Conservation (phyloP, 768 basidiomycete genomes). For the Rhodotorula diobovata region DNA sequence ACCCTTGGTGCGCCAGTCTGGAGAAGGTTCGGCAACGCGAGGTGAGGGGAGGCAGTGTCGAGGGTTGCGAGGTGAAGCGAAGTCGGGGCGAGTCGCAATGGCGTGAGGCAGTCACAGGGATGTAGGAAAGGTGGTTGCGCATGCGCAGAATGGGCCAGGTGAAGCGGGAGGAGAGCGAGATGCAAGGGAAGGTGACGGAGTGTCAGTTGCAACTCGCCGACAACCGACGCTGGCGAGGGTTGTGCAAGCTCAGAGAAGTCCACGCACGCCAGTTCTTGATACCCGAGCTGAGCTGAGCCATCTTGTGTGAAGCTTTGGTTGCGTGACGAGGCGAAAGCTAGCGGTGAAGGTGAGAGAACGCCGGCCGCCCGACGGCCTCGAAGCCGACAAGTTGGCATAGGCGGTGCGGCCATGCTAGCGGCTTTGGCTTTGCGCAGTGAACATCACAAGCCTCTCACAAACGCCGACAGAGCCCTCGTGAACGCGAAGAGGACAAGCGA, state of each 20-base stretch:
- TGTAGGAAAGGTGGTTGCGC: too few species aligned
- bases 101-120: too few species aligned
- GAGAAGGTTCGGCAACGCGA: background rate
- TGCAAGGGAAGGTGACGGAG: background rate
- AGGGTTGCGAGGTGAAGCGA: background rate
- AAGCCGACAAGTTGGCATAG: background rate
- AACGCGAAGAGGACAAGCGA: too few species aligned
- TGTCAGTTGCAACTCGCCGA: background rate
- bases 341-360: background rate
- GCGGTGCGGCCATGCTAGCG: too few species aligned
- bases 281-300: conserved; percentile 20
- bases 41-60: background rate
- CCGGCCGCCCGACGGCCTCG: too few species aligned
- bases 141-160: too few species aligned
- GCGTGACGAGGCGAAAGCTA: background rate
- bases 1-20: conserved; percentile 41
- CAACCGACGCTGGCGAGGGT: too few species aligned
- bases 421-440: too few species aligned
- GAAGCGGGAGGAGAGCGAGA: background rate
- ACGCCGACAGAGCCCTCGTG: too few species aligned
- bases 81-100: background rate
- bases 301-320: background rate
- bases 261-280: conserved; percentile 38
- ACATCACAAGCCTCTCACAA: too few species aligned
- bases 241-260: too few species aligned